Conservation (phyloP, 2,329 filamentous ascomycete genomes). For the Parasarocladium wereldwijsianum region DNA sequence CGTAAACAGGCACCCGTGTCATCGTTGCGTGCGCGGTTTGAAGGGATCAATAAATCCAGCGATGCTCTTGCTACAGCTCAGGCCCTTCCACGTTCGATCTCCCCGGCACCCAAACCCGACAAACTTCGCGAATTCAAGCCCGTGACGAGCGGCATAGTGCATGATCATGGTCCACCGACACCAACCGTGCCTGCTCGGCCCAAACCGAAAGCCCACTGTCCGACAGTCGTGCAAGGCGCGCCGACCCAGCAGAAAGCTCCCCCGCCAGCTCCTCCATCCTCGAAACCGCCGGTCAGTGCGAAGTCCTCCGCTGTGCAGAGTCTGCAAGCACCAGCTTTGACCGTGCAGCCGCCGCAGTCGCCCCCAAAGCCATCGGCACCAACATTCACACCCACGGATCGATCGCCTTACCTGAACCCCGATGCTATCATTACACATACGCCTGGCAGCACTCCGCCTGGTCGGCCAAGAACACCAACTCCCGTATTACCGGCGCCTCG, state of each 20-base stretch:
- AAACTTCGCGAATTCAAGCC: constrained; percentile 25
- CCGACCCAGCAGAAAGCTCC: constrained; percentile 10
- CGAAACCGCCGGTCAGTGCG: constrained; percentile 10
- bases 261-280: constrained; percentile 12
- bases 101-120: constrained; percentile 27
- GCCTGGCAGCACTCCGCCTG: constrained; percentile 29
- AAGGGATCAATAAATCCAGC: constrained; percentile 41
- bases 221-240: constrained; percentile 7
- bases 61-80: constrained; percentile 9
- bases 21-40: constrained; percentile 66
- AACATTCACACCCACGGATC: constrained; percentile 22
- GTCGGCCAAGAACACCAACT: constrained; percentile 37
- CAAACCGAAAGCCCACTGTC: constrained; percentile 11
- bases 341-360: constrained; percentile 55
- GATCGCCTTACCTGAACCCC: constrained; percentile 31
- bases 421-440: constrained; percentile 27
- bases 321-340: constrained; percentile 46
- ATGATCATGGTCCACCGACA: constrained; percentile 13
- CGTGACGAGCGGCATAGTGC: constrained; percentile 19
- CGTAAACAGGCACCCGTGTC: constrained; percentile 60
- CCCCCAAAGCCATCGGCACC: constrained; percentile 37
- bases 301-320: constrained; percentile 12
- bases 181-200: constrained; percentile 17
- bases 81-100: constrained; percentile 18
- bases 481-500: constrained; percentile 18